Evolutionary conservation across 768 basidiomycete species (phyloP).

Genomic region (Pleurotus sapidus): DNA sequence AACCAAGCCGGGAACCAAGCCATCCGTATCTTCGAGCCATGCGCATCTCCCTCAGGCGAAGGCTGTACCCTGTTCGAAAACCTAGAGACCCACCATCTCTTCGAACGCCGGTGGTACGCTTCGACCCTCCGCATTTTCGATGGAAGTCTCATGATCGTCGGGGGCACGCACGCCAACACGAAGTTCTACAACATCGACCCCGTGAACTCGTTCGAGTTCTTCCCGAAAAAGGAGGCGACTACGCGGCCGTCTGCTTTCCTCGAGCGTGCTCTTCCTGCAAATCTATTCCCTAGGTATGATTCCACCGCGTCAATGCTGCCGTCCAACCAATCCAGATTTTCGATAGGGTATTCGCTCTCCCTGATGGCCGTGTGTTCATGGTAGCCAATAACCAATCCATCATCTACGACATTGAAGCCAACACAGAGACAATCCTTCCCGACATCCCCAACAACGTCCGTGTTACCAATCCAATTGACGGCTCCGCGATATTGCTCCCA

Average conservation of each 20-base stretch:
- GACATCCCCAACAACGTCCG: slow-evolving; percentile 33
- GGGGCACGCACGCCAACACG: slow-evolving; percentile 32
- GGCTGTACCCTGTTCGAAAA: slow-evolving; percentile 22
- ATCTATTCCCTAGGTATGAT: slow-evolving; percentile 19
- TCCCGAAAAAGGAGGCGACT: slow-evolving; percentile 17
- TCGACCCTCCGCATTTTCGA: slow-evolving; percentile 18
- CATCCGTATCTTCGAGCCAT: slow-evolving; percentile 22
- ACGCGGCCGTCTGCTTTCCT: slow-evolving; percentile 16
- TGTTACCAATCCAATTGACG: slow-evolving; percentile 26
- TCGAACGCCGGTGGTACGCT: slow-evolving; percentile 20
- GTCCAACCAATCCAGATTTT: background rate
- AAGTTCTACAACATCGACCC: slow-evolving; percentile 13
- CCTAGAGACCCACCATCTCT: slow-evolving; percentile 16
- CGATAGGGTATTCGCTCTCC: slow-evolving; percentile 12
- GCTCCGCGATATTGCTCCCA: slow-evolving; percentile 24
- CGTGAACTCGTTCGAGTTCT: slow-evolving; percentile 18
- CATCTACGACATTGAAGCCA: slow-evolving; percentile 26
- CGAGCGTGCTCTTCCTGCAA: slow-evolving; percentile 13
- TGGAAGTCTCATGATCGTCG: slow-evolving; percentile 21
- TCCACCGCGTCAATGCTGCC: background rate
- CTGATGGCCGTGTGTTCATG: slow-evolving; percentile 24
- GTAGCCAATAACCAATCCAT: slow-evolving; percentile 16
- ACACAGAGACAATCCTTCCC: slow-evolving; percentile 30
- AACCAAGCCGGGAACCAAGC: slow-evolving; percentile 10
- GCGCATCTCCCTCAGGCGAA: slow-evolving; percentile 15